Evolutionary conservation across 352 stramenopile species (phyloP).

Genomic region (Pythium sukuiense): DNA sequence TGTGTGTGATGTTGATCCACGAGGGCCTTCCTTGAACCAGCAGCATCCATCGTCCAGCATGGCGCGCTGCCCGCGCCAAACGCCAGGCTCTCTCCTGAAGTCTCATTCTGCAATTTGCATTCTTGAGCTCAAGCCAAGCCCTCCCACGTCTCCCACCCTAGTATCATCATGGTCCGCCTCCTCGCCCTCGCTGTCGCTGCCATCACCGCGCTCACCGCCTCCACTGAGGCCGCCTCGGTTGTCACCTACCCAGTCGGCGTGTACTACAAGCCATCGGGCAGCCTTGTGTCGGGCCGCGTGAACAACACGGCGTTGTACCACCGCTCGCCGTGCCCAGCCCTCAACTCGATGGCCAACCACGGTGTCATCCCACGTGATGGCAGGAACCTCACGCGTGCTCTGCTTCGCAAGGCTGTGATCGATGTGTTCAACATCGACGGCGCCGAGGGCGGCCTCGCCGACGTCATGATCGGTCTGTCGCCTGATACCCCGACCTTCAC

Average conservation of each 20-base stretch:
- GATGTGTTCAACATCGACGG: constrained; percentile 45
- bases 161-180: constrained; percentile 10
- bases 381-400: constrained; percentile 35
- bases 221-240: neutral
- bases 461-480: constrained; percentile 30
- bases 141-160: neutral
- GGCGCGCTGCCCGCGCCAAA: too few relatives aligned
- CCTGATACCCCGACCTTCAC: constrained; percentile 32
- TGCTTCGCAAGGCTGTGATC: constrained; percentile 34
- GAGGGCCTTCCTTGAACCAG: neutral
- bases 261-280: constrained; percentile 29
- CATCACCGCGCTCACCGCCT: neutral
- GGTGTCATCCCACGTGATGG: constrained; percentile 42
- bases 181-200: constrained; percentile 8
- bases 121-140: constrained; percentile 18
- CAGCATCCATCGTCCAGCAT: neutral
- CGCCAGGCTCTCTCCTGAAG: too few relatives aligned
- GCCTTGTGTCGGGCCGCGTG: constrained; percentile 27
- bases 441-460: constrained; percentile 22
- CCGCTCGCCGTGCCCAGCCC: constrained; percentile 39
- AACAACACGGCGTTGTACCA: constrained; percentile 28
- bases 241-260: constrained; percentile 16
- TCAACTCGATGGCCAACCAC: constrained; percentile 53
- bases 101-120: constrained; percentile 16
- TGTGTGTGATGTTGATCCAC: neutral